Evolutionary conservation across 2,329 filamentous ascomycete genomes (phyloP), one percentile per base, ranked within the genome.

Genomic region (Blastomyces gilchristii): DNA sequence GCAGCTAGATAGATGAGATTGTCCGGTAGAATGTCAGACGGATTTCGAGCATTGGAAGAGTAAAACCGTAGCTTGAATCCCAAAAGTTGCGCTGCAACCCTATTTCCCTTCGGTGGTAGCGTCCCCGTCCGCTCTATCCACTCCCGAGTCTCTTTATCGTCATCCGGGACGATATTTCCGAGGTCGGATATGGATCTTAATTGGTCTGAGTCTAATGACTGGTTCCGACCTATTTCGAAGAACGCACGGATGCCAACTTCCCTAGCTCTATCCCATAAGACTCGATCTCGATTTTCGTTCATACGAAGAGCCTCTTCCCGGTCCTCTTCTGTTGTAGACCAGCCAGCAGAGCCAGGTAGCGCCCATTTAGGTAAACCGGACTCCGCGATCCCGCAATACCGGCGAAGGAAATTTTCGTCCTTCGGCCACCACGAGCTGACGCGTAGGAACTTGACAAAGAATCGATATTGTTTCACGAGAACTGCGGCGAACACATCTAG

Each of bases 31-130:
- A 87, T 82, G 70, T 97, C 94, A 0, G 83, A 80, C 62, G 86
- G 83, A 64, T 90, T 85, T 63, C 93, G 85, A 45, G 88, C 86
- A 37, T 87, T 81, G 0, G 91, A 95, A 50, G 90, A 89, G 72
- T 99, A 99, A 75, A 96, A 99, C 16, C 90, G 89, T 60, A 99
- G 83, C 76, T 99, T 99, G 82, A 99, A 99, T 3, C 94, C 94
- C 16, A 99, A 85, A 3, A 99, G 83, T 73, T 97, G 94, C 39
- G 95, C 95, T 0, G 94, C 94, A 64, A 95, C 90, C 53, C 88
- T 85, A 73, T 97, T 99, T 39, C 95, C 94, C 39, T 84, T 81
- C 1, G 92, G 91, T 4, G 92, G 92, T 3, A 94, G 77, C 0
- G 90, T 95, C 63, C 87, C 87, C 2, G 93, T 97, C 64, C 85